Conservation (phyloP, 2,329 filamentous ascomycete genomes). For the Aspergillus fumigatus region DNA sequence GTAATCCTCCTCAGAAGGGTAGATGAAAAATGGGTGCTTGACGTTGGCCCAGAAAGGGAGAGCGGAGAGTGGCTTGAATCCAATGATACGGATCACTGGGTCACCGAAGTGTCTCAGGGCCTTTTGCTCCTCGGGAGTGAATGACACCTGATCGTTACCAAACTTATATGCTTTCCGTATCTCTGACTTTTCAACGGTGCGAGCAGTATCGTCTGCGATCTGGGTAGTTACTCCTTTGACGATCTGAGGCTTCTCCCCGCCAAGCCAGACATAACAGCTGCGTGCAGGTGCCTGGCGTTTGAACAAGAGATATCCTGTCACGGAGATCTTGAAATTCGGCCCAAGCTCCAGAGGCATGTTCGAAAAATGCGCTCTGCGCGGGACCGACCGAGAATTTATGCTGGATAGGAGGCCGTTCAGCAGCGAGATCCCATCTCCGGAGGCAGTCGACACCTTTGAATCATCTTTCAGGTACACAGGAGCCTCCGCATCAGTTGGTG, state of each 20-base stretch:
- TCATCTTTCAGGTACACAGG: conserved; percentile 51
- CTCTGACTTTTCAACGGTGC: conserved; percentile 73
- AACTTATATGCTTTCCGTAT: conserved; percentile 94
- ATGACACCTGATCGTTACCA: conserved; percentile 82
- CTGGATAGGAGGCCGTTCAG: conserved; percentile 77
- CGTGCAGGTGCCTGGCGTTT: conserved; percentile 77
- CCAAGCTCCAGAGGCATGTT: conserved; percentile 84
- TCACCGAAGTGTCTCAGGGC: conserved; percentile 74
- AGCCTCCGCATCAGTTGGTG: conserved; percentile 66
- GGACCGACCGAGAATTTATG: conserved; percentile 83
- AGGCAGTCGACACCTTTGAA: conserved; percentile 55
- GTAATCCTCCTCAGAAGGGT: conserved; percentile 84
- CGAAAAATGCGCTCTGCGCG: conserved; percentile 80
- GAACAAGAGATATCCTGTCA: conserved; percentile 88
- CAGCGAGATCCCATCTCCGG: conserved; percentile 71
- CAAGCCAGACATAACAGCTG: conserved; percentile 82
- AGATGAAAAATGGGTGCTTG: conserved; percentile 86
- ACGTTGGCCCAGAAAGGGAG: conserved; percentile 80
- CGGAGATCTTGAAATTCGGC: conserved; percentile 76
- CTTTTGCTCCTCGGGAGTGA: conserved; percentile 78
- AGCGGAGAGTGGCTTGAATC: conserved; percentile 77
- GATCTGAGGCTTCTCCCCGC: conserved; percentile 79
- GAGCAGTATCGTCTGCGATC: conserved; percentile 71
- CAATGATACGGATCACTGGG: conserved; percentile 80
- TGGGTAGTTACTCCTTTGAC: conserved; percentile 68